Evolutionary conservation across 306 rosid species (phyloP).

Genomic region (Sicyos baderoa): DNA sequence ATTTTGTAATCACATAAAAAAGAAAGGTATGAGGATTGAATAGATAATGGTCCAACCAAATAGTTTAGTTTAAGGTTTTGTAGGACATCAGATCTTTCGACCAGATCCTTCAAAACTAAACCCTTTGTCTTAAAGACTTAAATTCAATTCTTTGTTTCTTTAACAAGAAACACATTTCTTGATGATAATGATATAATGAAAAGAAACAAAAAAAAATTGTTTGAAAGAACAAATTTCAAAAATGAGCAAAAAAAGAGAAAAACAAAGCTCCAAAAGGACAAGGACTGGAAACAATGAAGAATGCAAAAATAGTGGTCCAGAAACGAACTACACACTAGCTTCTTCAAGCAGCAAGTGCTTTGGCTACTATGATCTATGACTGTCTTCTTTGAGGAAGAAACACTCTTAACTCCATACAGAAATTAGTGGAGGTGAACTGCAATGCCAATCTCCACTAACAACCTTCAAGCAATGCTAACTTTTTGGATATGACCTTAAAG

Average conservation of each 20-base stretch:
- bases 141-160: not conserved
- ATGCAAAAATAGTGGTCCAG: not conserved
- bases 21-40: not conserved
- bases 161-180: not conserved
- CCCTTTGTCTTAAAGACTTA: not conserved
- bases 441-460: not conserved
- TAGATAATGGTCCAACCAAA: not conserved
- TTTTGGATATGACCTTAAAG: not conserved
- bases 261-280: not conserved
- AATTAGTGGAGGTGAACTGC: not conserved
- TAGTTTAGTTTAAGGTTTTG: not conserved
- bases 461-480: not conserved
- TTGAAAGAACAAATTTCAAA: not conserved
- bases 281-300: not conserved
- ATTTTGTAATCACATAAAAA: not conserved
- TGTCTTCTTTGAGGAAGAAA: not conserved
- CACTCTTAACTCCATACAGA: not conserved
- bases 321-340: not conserved
- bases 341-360: not conserved
- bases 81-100: not conserved
- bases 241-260: not conserved
- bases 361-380: not conserved
- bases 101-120: not conserved
- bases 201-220: not conserved
- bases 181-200: not conserved